These are phyloP conservation scores for Petasospora rhodanensis DNA, from an alignment of 1,139 yeast genomes.

Conservation along the genomic window DNA sequence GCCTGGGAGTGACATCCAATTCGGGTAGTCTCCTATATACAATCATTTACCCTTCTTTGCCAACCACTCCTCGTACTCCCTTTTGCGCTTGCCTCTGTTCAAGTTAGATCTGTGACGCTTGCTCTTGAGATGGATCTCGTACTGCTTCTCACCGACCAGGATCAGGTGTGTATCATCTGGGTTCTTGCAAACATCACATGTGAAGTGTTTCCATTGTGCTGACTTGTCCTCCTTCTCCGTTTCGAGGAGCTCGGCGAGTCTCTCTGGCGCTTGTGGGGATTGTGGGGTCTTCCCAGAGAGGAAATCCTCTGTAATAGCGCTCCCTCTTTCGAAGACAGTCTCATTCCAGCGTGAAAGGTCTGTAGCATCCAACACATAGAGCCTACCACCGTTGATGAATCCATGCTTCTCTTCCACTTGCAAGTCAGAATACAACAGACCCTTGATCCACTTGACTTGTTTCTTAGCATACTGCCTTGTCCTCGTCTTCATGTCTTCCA, in stretches of 20 bases:
- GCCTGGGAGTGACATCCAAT: conserved; percentile 33
- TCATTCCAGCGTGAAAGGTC: conserved; percentile 57
- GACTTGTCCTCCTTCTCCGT: conserved; percentile 21
- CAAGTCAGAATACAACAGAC: conserved; percentile 61
- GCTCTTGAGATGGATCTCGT: conserved; percentile 64
- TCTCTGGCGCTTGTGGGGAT: conserved; percentile 41
- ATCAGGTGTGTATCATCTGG: conserved; percentile 51
- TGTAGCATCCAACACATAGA: conserved; percentile 74
- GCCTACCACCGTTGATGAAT: conserved; percentile 54
- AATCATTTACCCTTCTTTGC: conserved; percentile 10
- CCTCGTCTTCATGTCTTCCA: conserved; percentile 73
- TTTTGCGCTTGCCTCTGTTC: conserved; percentile 38
- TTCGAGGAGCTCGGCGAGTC: conserved; percentile 29
- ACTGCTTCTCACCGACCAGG: conserved; percentile 70
- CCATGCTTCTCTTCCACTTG: conserved; percentile 44
- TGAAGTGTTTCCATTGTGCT: conserved; percentile 63
- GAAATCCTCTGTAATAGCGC: conserved; percentile 43
- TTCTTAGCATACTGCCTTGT: conserved; percentile 85
- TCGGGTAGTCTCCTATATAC: too few relatives aligned
- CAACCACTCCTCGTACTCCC: conserved; percentile 40
- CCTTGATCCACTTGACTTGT: conserved; percentile 91
- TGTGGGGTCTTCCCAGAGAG: conserved; percentile 22
- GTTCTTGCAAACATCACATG: conserved; percentile 65
- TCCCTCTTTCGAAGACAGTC: conserved; percentile 54
- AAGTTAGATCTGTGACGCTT: conserved; percentile 51